A percentile compares a stretch with the other conserved stretches of the same genome.
Conservation (phyloP, 306 rosid species). For the Dryas drummondii region DNA sequence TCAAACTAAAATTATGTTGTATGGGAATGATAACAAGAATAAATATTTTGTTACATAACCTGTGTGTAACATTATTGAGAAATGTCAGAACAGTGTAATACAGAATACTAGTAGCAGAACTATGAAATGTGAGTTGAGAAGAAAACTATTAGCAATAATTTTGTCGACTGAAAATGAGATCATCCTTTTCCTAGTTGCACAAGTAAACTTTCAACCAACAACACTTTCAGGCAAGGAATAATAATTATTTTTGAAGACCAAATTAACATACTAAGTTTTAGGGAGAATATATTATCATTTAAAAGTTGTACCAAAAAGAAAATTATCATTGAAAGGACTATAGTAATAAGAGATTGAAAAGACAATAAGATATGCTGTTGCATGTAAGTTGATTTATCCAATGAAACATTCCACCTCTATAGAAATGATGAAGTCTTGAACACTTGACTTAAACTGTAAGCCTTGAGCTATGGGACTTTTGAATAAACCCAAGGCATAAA, state of each 20-base stretch:
- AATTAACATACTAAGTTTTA: neutral
- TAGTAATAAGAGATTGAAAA: neutral
- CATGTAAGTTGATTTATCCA: slow-evolving; percentile 7
- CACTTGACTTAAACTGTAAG: slow-evolving; percentile 80
- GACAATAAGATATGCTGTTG: neutral
- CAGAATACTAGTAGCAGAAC: neutral
- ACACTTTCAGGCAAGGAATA: neutral
- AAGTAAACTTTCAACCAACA: neutral
- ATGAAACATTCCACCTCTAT: slow-evolving; percentile 72
- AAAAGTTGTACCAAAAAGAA: no score
- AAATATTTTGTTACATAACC: slow-evolving; percentile 3
- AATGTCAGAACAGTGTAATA: neutral
- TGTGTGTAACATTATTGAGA: neutral
- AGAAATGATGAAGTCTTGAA: slow-evolving; percentile 98
- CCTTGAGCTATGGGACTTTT: slow-evolving; percentile 94
- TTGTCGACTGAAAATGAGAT: neutral
- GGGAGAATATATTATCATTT: no score
- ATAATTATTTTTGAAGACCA: neutral
- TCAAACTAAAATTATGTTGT: slow-evolving; percentile 36
- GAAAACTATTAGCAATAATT: neutral
- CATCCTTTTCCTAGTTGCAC: neutral
- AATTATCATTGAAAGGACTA: neutral
- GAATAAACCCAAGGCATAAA: slow-evolving; percentile 78
- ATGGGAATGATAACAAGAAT: neutral
- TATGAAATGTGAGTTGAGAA: neutral